phyloP scores from a whole-genome alignment of 805 yeast species.

The Myxozyma mucilagina region DNA sequence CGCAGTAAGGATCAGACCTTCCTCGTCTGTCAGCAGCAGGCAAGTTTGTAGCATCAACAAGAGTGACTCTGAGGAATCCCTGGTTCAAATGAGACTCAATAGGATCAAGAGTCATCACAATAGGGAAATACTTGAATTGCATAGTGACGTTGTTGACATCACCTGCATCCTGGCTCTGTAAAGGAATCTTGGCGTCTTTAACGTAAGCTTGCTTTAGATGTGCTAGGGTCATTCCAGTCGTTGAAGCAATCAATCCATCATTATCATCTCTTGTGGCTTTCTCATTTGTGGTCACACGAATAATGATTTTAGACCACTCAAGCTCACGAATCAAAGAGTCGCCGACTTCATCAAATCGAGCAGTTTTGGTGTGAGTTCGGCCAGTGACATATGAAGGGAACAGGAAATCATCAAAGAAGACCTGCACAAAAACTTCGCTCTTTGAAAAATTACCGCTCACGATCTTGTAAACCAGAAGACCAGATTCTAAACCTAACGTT shows the following conservation, averaged over 20 bases:
- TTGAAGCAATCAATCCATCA: constrained; percentile 60
- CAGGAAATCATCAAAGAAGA: constrained; percentile 73
- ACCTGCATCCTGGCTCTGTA: constrained; percentile 52
- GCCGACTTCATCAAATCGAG: constrained; percentile 55
- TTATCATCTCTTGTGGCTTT: constrained; percentile 50
- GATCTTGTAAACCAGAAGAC: constrained; percentile 72
- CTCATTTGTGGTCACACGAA: constrained; percentile 61
- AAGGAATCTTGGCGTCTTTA: constrained; percentile 56
- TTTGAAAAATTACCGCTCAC: constrained; percentile 57
- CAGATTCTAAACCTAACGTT: constrained; percentile 49
- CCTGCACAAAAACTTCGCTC: constrained; percentile 66
- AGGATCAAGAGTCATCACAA: constrained; percentile 62
- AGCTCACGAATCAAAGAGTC: constrained; percentile 78
- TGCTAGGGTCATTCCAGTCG: constrained; percentile 64
- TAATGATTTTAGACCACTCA: constrained; percentile 64
- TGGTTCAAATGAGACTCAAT: constrained; percentile 72
- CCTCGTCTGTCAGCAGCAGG: constrained; percentile 84
- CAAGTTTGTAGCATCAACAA: constrained; percentile 64
- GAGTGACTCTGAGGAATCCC: constrained; percentile 66
- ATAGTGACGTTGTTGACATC: constrained; percentile 37
- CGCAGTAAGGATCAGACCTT: constrained; percentile 87
- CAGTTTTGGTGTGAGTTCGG: constrained; percentile 43
- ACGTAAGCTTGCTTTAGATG: constrained; percentile 65
- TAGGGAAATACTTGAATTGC: constrained; percentile 78
- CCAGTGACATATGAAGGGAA: constrained; percentile 63